phyloP scores from a whole-genome alignment of 176 grass and related monocot genomes.

The Lolium multiflorum region DNA sequence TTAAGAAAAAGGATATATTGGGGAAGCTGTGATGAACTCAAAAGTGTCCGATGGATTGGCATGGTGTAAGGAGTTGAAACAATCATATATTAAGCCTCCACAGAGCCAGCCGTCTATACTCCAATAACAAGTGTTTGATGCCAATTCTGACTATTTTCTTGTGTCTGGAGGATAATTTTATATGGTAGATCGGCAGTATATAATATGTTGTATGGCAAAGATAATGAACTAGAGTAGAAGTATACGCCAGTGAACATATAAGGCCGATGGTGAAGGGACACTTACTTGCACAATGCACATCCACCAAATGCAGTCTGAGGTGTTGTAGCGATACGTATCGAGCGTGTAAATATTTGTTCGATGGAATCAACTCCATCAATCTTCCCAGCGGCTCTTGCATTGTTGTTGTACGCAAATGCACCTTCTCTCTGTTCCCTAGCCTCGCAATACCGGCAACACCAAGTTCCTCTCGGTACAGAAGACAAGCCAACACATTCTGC shows the following conservation, averaged over 20 bases:
- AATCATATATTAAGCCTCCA: conserved; percentile 15
- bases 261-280: conserved; percentile 12
- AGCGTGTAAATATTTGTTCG: conserved; percentile 85
- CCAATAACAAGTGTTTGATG: conserved; percentile 20
- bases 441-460: conserved; percentile 94
- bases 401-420: conserved; percentile 84
- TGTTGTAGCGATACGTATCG: conserved; percentile 80
- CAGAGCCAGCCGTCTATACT: conserved; percentile 35
- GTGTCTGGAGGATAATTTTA: background rate
- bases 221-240: background rate
- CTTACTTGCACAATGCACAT: conserved; percentile 90
- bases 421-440: conserved; percentile 86
- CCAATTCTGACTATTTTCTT: conserved; percentile 11
- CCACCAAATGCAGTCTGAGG: conserved; percentile 72
- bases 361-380: conserved; percentile 92
- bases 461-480: conserved; percentile 60
- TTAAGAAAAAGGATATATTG: background rate
- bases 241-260: conserved; percentile 31
- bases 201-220: background rate
- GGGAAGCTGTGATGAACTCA: conserved; percentile 20
- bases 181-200: background rate
- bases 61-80: background rate
- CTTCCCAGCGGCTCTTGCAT: conserved; percentile 96
- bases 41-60: background rate
- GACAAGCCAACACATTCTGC: conserved; percentile 84